Percentiles rank a stretch among this genome's conserved stretches.
phyloP scores from a whole-genome alignment of 2,329 filamentous ascomycete species.

The Pseudohalonectria lignicola region DNA sequence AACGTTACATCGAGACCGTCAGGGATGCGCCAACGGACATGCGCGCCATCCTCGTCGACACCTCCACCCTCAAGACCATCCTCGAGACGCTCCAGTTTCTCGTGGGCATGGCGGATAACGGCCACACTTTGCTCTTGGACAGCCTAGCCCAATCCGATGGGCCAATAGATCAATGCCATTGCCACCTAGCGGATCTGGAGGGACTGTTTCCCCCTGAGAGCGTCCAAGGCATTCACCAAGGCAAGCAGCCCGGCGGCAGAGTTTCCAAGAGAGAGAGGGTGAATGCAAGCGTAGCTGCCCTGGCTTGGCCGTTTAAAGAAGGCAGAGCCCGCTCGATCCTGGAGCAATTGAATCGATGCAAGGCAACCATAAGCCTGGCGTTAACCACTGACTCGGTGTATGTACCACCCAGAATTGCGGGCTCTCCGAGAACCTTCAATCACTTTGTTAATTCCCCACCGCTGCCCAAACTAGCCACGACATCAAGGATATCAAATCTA shows the following conservation, averaged over 20 bases:
- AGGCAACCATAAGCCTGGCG: background rate
- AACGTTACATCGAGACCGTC: background rate
- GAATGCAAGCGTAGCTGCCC: background rate
- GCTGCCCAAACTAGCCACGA: background rate
- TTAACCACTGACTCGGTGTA: background rate
- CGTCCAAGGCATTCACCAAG: no score
- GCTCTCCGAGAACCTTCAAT: no score
- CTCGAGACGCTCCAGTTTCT: background rate
- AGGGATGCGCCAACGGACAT: background rate
- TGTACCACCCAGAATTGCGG: background rate
- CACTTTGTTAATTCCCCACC: no score
- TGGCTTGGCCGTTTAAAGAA: constrained; percentile 1
- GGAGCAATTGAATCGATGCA: background rate
- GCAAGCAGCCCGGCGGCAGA: no score
- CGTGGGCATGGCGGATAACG: background rate
- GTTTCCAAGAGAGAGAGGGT: background rate
- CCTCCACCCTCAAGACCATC: background rate
- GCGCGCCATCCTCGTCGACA: background rate
- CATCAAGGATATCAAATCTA: background rate
- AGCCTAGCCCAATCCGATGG: background rate
- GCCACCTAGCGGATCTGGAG: background rate
- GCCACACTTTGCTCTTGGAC: background rate
- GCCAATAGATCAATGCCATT: background rate
- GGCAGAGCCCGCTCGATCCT: background rate
- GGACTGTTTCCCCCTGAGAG: background rate